Percentiles rank a stretch among this genome's conserved stretches.
Conservation (phyloP, 768 basidiomycete species). For the Russula compacta region DNA sequence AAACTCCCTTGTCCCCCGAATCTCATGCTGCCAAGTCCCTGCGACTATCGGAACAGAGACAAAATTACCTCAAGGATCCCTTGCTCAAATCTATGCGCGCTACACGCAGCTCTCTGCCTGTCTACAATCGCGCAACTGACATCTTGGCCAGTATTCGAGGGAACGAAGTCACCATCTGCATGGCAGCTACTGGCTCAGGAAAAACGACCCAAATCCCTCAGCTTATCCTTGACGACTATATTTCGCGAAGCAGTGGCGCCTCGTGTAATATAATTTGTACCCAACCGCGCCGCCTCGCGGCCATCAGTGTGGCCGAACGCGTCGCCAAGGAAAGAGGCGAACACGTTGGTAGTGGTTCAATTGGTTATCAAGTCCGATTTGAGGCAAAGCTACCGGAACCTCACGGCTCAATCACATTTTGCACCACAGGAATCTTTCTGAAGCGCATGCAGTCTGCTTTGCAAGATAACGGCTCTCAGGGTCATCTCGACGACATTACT, state of each 20-base stretch:
- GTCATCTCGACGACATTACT: slow-evolving; percentile 63
- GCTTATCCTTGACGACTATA: slow-evolving; percentile 78
- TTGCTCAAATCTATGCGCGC: slow-evolving; percentile 55
- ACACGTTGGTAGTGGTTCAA: slow-evolving; percentile 46
- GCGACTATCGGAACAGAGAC: slow-evolving; percentile 42
- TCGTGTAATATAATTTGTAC: slow-evolving; percentile 87
- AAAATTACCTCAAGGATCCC: slow-evolving; percentile 54
- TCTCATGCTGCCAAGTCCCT: slow-evolving; percentile 44
- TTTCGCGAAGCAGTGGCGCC: slow-evolving; percentile 69
- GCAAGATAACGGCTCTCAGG: slow-evolving; percentile 32
- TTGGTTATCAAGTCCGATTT: slow-evolving; percentile 92
- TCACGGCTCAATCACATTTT: slow-evolving; percentile 84
- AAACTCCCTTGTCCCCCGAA: slow-evolving; percentile 22
- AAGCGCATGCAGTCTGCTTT: slow-evolving; percentile 75
- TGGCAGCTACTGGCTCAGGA: slow-evolving; percentile 87
- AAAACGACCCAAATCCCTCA: slow-evolving; percentile 96
- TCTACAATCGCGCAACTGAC: slow-evolving; percentile 56
- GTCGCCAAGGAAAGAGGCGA: slow-evolving; percentile 86
- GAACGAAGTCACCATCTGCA: slow-evolving; percentile 81
- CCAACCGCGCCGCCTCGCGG: slow-evolving; percentile 85
- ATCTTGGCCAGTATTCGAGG: slow-evolving; percentile 59
- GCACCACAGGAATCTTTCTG: slow-evolving; percentile 87
- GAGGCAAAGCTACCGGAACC: slow-evolving; percentile 70
- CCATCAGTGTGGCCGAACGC: slow-evolving; percentile 85
- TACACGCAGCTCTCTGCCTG: slow-evolving; percentile 61